phyloP scores from a whole-genome alignment of 208 protist genomes.

The Crithidia sp. region DNA sequence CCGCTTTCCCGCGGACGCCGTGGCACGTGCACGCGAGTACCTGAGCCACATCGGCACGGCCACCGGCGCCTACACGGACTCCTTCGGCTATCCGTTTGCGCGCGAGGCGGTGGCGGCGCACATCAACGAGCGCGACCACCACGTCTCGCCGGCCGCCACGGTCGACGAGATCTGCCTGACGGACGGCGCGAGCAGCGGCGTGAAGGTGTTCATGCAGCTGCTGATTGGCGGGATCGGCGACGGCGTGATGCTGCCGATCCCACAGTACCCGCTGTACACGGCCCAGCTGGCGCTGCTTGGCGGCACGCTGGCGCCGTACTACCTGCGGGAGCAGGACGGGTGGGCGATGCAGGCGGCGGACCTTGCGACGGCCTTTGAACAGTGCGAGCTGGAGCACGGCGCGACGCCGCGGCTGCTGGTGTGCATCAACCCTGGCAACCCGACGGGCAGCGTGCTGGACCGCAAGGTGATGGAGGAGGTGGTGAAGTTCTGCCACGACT shows the following conservation, averaged over 20 bases:
- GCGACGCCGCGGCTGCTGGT: slow-evolving; percentile 94
- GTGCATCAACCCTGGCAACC: slow-evolving; percentile 99
- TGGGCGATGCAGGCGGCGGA: slow-evolving; percentile 89
- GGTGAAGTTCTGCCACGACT: slow-evolving; percentile 66
- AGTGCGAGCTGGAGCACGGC: slow-evolving; percentile 57
- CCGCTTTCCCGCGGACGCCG: slow-evolving; percentile 89
- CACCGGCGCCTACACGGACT: slow-evolving; percentile 97
- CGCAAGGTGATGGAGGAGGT: slow-evolving; percentile 83
- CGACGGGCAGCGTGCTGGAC: slow-evolving; percentile 94
- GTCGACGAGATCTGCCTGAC: slow-evolving; percentile 93
- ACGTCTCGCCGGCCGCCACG: slow-evolving; percentile 36
- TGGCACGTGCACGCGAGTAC: slow-evolving; percentile 87
- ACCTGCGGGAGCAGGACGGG: slow-evolving; percentile 92
- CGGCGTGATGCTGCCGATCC: slow-evolving; percentile 97
- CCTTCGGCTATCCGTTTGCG: slow-evolving; percentile 89
- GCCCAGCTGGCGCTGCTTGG: slow-evolving; percentile 96
- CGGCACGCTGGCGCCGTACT: slow-evolving; percentile 93
- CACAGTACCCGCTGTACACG: slow-evolving; percentile 99
- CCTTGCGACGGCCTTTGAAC: slow-evolving; percentile 65
- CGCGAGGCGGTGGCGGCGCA: slow-evolving; percentile 93
- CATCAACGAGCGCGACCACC: slow-evolving; percentile 94
- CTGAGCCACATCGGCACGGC: slow-evolving; percentile 54
- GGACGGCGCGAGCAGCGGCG: slow-evolving; percentile 95
- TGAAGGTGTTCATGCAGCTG: slow-evolving; percentile 89
- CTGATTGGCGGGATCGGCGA: slow-evolving; percentile 76